Evolutionary conservation across 2,329 filamentous ascomycete species (phyloP).

Genomic region (Claviceps fusiformis): DNA sequence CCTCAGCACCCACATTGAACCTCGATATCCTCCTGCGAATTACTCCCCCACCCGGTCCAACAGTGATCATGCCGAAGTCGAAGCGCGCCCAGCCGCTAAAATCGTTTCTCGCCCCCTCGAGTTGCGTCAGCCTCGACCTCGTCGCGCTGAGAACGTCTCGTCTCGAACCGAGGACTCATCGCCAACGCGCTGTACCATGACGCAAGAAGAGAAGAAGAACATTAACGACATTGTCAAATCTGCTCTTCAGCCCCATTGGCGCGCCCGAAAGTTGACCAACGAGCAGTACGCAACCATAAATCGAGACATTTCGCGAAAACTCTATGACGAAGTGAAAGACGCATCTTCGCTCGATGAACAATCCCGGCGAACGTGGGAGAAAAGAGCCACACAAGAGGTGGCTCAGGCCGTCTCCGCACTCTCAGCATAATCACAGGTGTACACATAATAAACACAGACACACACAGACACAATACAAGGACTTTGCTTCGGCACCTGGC

Average conservation of each 20-base stretch:
- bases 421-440: constrained; percentile 25
- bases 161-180: constrained; percentile 49
- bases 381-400: constrained; percentile 65
- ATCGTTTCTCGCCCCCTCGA: constrained; percentile 25
- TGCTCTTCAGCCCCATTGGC: constrained; percentile 72
- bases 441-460: constrained; percentile 5
- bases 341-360: constrained; percentile 48
- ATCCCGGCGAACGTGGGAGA: constrained; percentile 58
- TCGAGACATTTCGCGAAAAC: constrained; percentile 69
- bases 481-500: constrained; percentile 16
- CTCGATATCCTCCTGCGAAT: constrained; percentile 60
- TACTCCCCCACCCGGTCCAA: constrained; percentile 47
- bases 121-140: constrained; percentile 38
- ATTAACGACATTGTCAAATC: constrained; percentile 79
- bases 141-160: constrained; percentile 27
- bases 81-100: constrained; percentile 17
- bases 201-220: constrained; percentile 72
- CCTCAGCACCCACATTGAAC: constrained; percentile 58
- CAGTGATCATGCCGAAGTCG: constrained; percentile 33
- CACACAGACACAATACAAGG: constrained; percentile 10
- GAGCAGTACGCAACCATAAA: constrained; percentile 92
- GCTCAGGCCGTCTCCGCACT: constrained; percentile 54
- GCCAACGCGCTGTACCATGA: constrained; percentile 51
- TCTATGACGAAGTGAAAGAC: constrained; percentile 59
- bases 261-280: constrained; percentile 63